Base-by-base conservation (phyloP, 164 flowering plant genomes). In the Santalum album region DNA sequence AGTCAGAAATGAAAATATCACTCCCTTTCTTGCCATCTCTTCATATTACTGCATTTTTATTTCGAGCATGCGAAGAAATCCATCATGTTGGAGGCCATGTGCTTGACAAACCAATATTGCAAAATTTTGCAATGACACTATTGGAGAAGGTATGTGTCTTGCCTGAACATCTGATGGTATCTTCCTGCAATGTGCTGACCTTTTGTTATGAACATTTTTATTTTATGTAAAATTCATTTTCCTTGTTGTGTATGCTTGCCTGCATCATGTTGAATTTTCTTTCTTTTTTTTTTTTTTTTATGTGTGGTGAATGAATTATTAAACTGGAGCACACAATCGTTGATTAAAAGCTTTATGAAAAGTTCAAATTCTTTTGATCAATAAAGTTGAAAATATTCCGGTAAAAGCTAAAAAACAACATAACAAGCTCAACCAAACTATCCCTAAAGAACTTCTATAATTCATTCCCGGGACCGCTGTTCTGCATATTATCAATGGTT, bases 21-120 rank as follows among this genome's bases (percentile, higher is more conserved):
- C 96, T 94, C 51, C 99, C 99, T 59, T 90, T 83, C 45, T 68
- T 87, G 79, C 99, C 99, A 59, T 94, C 99, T 47, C 75, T 86
- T 19, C 87, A 94, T 55, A 49, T 94, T 24, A 67, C 74, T 18
- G 79, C 95, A 26, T 83, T 85, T 65, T 65, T 92, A 17, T 92
- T 84, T 67, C 77, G 69, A 63, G 95, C 92, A 53, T 90, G 90
- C 65, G 83, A 84, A 78, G 97, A 92, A 78, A 77, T 94, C 65
- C 90, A 94, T 53, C 76, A 83, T 62, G 77, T 85, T 63, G 99
- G 99, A 27, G 99, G 99, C 40, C 99, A 94, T 74, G 84, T 90
- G 7, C 84, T 94, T 55, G 92, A 94, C 76, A 90, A 78, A 65
- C 55, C 69, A 24, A 86, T 87, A 65, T 67, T 94, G 56, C 87